Percentiles rank a stretch among this genome's conserved stretches.
These are phyloP conservation scores for Hypoxylon sp. DNA, from an alignment of 2,329 filamentous ascomycete genomes.

Conservation along the genomic window DNA sequence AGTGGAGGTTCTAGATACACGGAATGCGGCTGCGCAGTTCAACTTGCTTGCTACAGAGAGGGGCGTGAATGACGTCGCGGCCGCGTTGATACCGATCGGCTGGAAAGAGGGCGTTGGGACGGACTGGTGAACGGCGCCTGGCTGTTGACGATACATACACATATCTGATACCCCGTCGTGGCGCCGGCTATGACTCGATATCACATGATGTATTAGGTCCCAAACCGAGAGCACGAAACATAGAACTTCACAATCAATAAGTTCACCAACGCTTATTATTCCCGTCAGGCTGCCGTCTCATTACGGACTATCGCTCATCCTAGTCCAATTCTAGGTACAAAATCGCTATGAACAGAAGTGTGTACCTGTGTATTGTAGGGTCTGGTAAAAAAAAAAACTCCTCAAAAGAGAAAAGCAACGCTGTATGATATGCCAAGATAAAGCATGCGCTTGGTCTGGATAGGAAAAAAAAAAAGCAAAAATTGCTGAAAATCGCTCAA, in stretches of 20 bases:
- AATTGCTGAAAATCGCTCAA: too few relatives aligned
- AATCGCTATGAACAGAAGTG: background rate
- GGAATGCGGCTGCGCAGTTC: constrained; percentile 94
- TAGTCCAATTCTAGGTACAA: background rate
- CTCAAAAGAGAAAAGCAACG: background rate
- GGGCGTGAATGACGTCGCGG: constrained; percentile 86
- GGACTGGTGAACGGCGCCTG: constrained; percentile 33
- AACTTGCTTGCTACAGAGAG: constrained; percentile 96
- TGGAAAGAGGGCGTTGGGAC: constrained; percentile 76
- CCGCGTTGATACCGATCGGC: constrained; percentile 87
- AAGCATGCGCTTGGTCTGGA: background rate
- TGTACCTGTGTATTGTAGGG: background rate
- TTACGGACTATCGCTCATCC: background rate
- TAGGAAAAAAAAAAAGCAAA: background rate
- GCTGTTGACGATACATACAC: background rate
- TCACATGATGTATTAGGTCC: background rate
- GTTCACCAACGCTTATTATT: background rate
- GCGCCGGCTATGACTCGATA: background rate
- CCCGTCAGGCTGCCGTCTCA: background rate
- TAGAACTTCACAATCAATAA: constrained; percentile 8
- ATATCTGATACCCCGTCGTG: background rate
- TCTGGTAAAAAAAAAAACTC: too few relatives aligned
- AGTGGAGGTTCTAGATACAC: constrained; percentile 90
- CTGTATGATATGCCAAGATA: background rate
- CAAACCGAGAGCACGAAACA: background rate